phyloP scores from a whole-genome alignment of 345 rosid genomes.

The Salix purpurea region DNA sequence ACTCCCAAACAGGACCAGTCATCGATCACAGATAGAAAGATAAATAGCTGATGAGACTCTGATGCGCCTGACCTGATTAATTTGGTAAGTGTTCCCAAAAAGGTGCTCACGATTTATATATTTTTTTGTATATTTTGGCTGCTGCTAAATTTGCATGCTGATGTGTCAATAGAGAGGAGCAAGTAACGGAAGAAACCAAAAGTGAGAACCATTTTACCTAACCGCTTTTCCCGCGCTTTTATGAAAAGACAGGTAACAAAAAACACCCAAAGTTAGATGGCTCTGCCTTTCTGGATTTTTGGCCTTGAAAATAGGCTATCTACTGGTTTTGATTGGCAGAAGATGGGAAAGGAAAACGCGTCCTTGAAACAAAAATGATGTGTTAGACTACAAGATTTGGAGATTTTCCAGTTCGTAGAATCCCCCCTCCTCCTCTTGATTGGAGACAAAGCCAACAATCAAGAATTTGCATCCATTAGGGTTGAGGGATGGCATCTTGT shows the following conservation, averaged over 20 bases:
- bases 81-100: too few relatives aligned
- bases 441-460: not conserved
- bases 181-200: not conserved
- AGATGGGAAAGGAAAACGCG: not conserved
- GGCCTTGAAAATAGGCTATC: constrained; percentile 15
- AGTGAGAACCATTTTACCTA: not conserved
- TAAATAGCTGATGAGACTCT: too few relatives aligned
- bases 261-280: not conserved
- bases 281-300: not conserved
- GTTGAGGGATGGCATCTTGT: not conserved
- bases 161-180: not conserved
- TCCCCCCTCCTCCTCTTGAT: constrained; percentile 11
- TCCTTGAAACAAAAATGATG: not conserved
- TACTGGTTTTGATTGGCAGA: constrained; percentile 3
- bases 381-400: not conserved
- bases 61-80: too few relatives aligned
- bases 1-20: too few relatives aligned
- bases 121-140: too few relatives aligned
- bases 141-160: not conserved
- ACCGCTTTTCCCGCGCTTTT: constrained; percentile 5
- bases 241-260: not conserved
- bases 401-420: constrained; percentile 3
- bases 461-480: not conserved
- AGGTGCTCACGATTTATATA: too few relatives aligned
- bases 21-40: too few relatives aligned